Conservation (phyloP, 495 filamentous ascomycete genomes). For the Penicillium odoratum region DNA sequence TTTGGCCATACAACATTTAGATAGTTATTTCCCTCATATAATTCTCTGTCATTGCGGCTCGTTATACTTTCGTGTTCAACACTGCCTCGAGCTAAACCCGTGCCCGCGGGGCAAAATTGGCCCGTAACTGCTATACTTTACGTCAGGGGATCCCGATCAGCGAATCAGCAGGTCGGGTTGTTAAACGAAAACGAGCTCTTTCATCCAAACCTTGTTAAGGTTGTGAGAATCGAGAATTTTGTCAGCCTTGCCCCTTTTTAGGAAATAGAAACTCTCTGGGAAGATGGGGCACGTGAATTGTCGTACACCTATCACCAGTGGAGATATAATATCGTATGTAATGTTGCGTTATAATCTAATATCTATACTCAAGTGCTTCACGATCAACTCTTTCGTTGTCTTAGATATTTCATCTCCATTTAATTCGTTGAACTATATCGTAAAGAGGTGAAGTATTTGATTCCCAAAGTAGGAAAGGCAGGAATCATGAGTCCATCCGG, state of each 20-base stretch:
- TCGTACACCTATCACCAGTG: too few species aligned
- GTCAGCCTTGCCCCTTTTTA: constrained; percentile 1
- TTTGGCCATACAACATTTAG: not conserved
- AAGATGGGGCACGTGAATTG: constrained; percentile 17
- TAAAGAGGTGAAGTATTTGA: not conserved
- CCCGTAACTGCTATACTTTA: not conserved
- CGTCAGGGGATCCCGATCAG: not conserved
- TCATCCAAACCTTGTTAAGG: not conserved
- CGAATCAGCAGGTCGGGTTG: not conserved
- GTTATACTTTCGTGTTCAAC: not conserved
- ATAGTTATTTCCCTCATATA: not conserved
- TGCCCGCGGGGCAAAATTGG: not conserved
- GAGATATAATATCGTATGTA: too few species aligned
- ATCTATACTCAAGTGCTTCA: too few species aligned
- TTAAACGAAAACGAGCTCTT: constrained; percentile 1
- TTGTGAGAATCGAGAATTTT: not conserved
- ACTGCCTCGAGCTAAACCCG: not conserved
- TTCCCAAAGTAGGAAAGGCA: not conserved
- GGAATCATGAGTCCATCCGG: constrained; percentile 8
- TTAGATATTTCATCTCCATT: too few species aligned
- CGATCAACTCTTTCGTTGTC: too few species aligned
- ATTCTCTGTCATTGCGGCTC: not conserved
- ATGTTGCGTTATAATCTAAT: too few species aligned
- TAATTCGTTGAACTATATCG: too few species aligned
- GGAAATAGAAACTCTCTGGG: constrained; percentile 25